Percentiles rank a stretch among this genome's conserved stretches.
These are phyloP conservation scores for Blastobotrys proliferans DNA, from an alignment of 1,139 yeast species.

Conservation along the genomic window DNA sequence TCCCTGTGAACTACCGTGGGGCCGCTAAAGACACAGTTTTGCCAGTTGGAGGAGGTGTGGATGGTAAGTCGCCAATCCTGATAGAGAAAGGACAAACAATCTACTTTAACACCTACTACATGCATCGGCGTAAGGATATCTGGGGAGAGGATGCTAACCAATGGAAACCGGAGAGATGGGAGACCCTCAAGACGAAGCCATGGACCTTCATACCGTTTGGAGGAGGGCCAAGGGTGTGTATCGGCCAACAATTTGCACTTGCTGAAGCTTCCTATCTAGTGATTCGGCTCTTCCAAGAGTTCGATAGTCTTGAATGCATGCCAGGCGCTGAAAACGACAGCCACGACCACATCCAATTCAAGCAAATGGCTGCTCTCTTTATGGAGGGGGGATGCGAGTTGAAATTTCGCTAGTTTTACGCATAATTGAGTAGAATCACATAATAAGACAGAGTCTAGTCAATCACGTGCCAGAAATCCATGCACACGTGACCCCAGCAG, in stretches of 20 bases:
- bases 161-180: slow-evolving; percentile 53
- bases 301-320: slow-evolving; percentile 7
- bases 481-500: too few species aligned
- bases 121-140: slow-evolving; percentile 43
- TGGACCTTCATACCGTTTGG: slow-evolving; percentile 51
- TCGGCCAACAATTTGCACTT: slow-evolving; percentile 53
- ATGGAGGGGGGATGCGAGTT: slow-evolving; percentile 10
- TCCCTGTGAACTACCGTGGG: slow-evolving; percentile 29
- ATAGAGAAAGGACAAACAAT: slow-evolving; percentile 40
- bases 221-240: slow-evolving; percentile 54
- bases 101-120: slow-evolving; percentile 34
- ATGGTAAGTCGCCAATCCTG: slow-evolving; percentile 31
- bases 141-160: slow-evolving; percentile 48
- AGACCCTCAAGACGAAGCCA: slow-evolving; percentile 18
- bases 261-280: slow-evolving; percentile 50
- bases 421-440: too few species aligned
- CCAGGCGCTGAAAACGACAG: slow-evolving; percentile 9
- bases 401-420: slow-evolving; percentile 2
- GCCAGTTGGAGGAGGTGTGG: slow-evolving; percentile 49
- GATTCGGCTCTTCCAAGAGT: slow-evolving; percentile 38
- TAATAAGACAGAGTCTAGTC: too few species aligned
- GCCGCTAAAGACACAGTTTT: slow-evolving; percentile 38
- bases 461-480: too few species aligned
- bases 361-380: slow-evolving; percentile 5
- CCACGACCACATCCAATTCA: slow-evolving; percentile 6